These are phyloP conservation scores for Dicorynia guianensis DNA, from an alignment of 306 rosid genomes.

Conservation along the genomic window DNA sequence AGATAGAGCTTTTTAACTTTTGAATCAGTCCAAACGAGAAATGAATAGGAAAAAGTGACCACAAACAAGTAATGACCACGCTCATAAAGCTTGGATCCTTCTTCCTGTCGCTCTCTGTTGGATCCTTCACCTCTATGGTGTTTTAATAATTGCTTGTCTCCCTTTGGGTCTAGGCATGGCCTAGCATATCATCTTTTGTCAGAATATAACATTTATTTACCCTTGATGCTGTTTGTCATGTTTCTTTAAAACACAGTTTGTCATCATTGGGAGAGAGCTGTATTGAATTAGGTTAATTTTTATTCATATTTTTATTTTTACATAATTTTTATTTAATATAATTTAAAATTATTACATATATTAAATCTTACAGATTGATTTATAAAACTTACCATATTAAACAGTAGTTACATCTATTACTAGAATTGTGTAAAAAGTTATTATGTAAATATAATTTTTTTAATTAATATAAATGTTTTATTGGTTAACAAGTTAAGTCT, in stretches of 20 bases:
- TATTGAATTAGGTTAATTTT: neutral
- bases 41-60: constrained; percentile 24
- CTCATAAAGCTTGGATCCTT: constrained; percentile 5
- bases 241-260: neutral
- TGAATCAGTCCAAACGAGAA: constrained; percentile 29
- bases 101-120: neutral
- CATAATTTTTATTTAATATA: too few relatives aligned
- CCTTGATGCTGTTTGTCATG: neutral
- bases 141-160: neutral
- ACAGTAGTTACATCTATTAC: too few relatives aligned
- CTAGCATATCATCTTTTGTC: neutral
- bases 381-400: too few relatives aligned
- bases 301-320: too few relatives aligned
- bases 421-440: too few relatives aligned
- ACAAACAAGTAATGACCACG: constrained; percentile 18
- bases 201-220: neutral
- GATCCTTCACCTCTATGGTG: constrained; percentile 3
- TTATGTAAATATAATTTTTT: too few relatives aligned
- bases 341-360: too few relatives aligned
- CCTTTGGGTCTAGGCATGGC: constrained; percentile 28
- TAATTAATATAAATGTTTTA: neutral
- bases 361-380: too few relatives aligned
- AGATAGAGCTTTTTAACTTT: constrained; percentile 10
- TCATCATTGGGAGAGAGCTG: neutral
- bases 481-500: neutral